A percentile compares a stretch with the other conserved stretches of the same genome.
Conservation (phyloP, 768 basidiomycete species). For the Hemileccinum impolitum region DNA sequence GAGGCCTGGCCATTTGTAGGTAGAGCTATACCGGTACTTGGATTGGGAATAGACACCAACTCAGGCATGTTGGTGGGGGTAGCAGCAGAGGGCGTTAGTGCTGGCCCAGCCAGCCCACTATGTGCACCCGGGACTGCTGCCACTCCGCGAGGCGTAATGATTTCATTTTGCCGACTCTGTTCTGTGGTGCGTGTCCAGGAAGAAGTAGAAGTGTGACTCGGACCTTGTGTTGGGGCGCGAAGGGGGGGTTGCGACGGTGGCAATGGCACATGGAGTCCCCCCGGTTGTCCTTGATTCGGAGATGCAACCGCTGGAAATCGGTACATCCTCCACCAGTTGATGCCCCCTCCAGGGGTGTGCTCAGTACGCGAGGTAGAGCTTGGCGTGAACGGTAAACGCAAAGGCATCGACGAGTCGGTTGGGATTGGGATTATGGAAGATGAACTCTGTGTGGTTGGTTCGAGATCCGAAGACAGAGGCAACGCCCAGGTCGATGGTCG, state of each 20-base stretch:
- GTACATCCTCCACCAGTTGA: slow-evolving; percentile 84
- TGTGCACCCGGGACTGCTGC: slow-evolving; percentile 14
- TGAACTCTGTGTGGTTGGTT: neutral
- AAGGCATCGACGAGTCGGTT: slow-evolving; percentile 27
- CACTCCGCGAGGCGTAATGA: slow-evolving; percentile 10
- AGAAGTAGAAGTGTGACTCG: slow-evolving; percentile 15
- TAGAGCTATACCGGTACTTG: slow-evolving; percentile 4
- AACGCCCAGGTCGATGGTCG: slow-evolving; percentile 6
- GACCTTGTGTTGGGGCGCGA: slow-evolving; percentile 18
- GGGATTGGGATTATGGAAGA: slow-evolving; percentile 6
- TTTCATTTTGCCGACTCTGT: slow-evolving; percentile 22
- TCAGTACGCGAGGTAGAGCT: slow-evolving; percentile 36
- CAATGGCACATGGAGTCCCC: slow-evolving; percentile 14
- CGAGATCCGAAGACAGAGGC: slow-evolving; percentile 1
- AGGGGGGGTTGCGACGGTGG: slow-evolving; percentile 26
- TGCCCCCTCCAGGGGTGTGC: slow-evolving; percentile 39
- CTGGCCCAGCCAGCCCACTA: slow-evolving; percentile 15
- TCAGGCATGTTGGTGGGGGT: slow-evolving; percentile 17
- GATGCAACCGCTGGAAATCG: slow-evolving; percentile 70
- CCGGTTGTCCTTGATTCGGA: slow-evolving; percentile 25
- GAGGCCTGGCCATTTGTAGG: slow-evolving; percentile 14
- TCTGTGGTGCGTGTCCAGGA: slow-evolving; percentile 15
- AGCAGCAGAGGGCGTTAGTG: slow-evolving; percentile 8
- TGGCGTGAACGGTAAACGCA: slow-evolving; percentile 26
- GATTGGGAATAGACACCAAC: slow-evolving; percentile 9